These are phyloP conservation scores for Inga leiocalycina DNA, from an alignment of 306 rosid species.

Conservation along the genomic window DNA sequence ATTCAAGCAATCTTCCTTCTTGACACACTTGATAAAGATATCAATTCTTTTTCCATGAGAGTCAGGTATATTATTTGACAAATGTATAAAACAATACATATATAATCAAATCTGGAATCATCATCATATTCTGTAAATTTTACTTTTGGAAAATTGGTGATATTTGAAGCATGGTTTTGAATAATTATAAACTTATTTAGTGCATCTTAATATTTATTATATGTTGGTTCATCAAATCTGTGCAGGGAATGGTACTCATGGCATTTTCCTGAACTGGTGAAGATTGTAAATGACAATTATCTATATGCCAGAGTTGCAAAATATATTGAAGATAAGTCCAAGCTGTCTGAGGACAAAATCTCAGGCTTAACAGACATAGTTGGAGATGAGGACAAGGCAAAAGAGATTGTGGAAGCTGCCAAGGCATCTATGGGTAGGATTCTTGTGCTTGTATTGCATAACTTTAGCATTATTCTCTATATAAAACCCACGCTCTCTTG, in stretches of 20 bases:
- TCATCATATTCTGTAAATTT: neutral
- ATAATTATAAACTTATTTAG: neutral
- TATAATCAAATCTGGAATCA: neutral
- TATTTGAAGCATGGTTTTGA: neutral
- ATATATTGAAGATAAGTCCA: conserved; percentile 76
- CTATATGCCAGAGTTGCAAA: conserved; percentile 81
- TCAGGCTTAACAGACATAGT: conserved; percentile 67
- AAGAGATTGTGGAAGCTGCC: conserved; percentile 88
- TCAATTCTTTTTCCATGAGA: conserved; percentile 94
- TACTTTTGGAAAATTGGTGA: neutral
- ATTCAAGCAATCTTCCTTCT: conserved; percentile 97
- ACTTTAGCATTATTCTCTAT: neutral
- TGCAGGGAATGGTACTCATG: conserved; percentile 99
- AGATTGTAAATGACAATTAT: conserved; percentile 90
- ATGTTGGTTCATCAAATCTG: neutral
- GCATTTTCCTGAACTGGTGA: conserved; percentile 98
- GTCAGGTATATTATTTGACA: conserved; percentile 57
- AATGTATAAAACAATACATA: neutral
- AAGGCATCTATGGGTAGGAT: conserved; percentile 86
- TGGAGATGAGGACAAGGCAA: conserved; percentile 93
- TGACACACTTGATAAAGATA: conserved; percentile 92
- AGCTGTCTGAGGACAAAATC: conserved; percentile 69
- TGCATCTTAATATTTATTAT: neutral
- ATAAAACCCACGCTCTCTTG: conserved; percentile 16
- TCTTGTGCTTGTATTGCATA: neutral